These are phyloP conservation scores for Fusarium albidum DNA, from an alignment of 2,329 filamentous ascomycete genomes.

Conservation along the genomic window DNA sequence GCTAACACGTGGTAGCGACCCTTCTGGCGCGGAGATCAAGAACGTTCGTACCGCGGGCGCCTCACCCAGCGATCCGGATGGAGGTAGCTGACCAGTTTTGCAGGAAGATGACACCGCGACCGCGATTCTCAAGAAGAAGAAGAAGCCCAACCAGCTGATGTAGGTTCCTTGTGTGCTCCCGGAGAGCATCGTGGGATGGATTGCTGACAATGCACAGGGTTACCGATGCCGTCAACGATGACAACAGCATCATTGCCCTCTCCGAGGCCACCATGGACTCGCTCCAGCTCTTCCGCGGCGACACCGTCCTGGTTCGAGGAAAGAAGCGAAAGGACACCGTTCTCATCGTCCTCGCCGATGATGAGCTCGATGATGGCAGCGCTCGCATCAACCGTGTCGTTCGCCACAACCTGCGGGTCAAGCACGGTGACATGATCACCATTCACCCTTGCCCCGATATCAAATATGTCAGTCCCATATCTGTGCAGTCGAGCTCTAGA, in stretches of 20 bases:
- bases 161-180: constrained; percentile 56
- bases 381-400: constrained; percentile 98
- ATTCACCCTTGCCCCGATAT: constrained; percentile 98
- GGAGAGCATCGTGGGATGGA: constrained; percentile 4
- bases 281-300: constrained; percentile 97
- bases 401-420: constrained; percentile 96
- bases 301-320: constrained; percentile 97
- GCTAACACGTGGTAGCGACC: constrained; percentile 71
- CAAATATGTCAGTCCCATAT: constrained; percentile 86
- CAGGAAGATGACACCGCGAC: constrained; percentile 92
- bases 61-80: constrained; percentile 13
- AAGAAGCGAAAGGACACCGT: constrained; percentile 99
- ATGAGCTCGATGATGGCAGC: constrained; percentile 96
- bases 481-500: background rate
- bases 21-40: constrained; percentile 87
- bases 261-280: constrained; percentile 99
- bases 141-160: constrained; percentile 99
- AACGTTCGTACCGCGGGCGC: constrained; percentile 67
- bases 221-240: constrained; percentile 98
- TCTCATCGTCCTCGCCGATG: constrained; percentile 94
- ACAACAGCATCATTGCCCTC: constrained; percentile 98
- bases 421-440: constrained; percentile 97
- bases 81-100: constrained; percentile 45
- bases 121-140: constrained; percentile 99
- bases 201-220: constrained; percentile 68